These are phyloP conservation scores for Ustilago crameri DNA, from an alignment of 1,284 basidiomycete species.

Conservation along the genomic window DNA sequence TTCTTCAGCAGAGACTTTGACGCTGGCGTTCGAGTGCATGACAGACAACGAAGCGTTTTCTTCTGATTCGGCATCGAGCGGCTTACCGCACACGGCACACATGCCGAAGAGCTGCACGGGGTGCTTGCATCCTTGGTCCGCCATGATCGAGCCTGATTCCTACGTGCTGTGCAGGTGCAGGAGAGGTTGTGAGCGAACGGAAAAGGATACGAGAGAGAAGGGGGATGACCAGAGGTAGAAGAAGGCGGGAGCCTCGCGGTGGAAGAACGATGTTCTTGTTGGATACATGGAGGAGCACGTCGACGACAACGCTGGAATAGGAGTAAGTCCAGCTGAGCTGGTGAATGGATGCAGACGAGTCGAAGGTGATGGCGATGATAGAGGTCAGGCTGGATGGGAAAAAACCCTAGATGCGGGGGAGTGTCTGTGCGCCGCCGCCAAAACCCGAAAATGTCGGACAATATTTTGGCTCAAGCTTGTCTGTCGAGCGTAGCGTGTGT, in stretches of 20 bases:
- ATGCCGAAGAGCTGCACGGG: conserved; percentile 90
- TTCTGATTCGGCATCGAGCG: conserved; percentile 77
- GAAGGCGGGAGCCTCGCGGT: conserved; percentile 6
- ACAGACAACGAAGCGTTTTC: conserved; percentile 50
- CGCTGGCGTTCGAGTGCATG: conserved; percentile 60
- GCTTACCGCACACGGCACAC: conserved; percentile 91
- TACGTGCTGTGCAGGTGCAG: background rate
- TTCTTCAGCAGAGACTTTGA: conserved; percentile 71
- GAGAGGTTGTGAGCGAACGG: background rate
- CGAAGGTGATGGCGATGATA: background rate
- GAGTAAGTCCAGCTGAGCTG: too few relatives aligned
- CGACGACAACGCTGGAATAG: background rate
- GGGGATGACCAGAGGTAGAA: conserved; percentile 14
- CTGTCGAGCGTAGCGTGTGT: too few relatives aligned
- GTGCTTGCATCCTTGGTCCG: conserved; percentile 77
- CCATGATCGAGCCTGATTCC: conserved; percentile 10
- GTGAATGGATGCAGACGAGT: background rate
- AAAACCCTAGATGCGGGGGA: background rate
- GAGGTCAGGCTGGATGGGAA: background rate
- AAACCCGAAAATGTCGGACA: conserved; percentile 1
- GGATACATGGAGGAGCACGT: conserved; percentile 20
- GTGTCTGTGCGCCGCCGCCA: conserved; percentile 4
- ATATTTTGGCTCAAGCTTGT: background rate
- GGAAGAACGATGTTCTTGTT: conserved; percentile 4
- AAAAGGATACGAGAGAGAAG: background rate